Evolutionary conservation across 176 grass and related monocot species (phyloP).

Genomic region (Oryza brachyantha): DNA sequence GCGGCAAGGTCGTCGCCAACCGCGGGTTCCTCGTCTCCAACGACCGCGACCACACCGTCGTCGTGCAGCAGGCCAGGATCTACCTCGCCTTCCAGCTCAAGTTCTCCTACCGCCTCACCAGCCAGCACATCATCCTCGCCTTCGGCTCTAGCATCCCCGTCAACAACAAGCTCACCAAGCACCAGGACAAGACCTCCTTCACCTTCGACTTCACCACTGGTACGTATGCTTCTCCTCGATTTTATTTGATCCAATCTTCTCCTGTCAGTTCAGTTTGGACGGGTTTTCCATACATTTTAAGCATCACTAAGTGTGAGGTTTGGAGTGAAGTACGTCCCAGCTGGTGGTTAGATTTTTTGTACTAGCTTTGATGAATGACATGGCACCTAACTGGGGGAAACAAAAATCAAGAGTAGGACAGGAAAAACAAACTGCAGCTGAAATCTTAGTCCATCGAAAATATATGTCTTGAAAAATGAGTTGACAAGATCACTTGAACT

Average conservation of each 20-base stretch:
- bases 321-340: not conserved
- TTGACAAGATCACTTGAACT: not conserved
- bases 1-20: constrained; percentile 55
- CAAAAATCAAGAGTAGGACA: not conserved
- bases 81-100: constrained; percentile 72
- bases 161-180: constrained; percentile 56
- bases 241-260: not conserved
- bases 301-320: not conserved
- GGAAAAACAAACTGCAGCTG: not conserved
- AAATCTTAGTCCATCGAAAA: not conserved
- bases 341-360: not conserved
- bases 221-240: constrained; percentile 6
- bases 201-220: constrained; percentile 85
- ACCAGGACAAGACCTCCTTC: constrained; percentile 78
- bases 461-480: not conserved
- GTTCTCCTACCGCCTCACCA: constrained; percentile 51
- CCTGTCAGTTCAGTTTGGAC: not conserved
- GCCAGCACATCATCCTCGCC: constrained; percentile 75
- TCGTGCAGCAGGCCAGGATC: constrained; percentile 83
- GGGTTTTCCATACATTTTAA: not conserved
- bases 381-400: not conserved
- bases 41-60: constrained; percentile 50
- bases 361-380: not conserved
- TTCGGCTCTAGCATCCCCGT: constrained; percentile 55
- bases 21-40: constrained; percentile 65